These are phyloP conservation scores for Aspergillus candidus DNA, from an alignment of 2,329 filamentous ascomycete genomes.

Conservation along the genomic window DNA sequence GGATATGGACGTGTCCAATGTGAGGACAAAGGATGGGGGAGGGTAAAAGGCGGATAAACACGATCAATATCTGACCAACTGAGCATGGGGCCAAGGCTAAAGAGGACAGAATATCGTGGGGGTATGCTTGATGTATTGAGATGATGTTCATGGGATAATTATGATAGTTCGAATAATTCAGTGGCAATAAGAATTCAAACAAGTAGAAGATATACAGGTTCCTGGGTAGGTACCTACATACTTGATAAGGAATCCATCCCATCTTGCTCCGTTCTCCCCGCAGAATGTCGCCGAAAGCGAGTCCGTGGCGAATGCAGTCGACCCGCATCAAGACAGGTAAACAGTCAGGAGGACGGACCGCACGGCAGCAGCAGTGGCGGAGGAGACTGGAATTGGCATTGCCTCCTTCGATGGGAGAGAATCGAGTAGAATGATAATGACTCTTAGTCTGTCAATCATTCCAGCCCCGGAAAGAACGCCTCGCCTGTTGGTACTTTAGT, in stretches of 20 bases:
- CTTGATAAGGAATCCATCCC: constrained; percentile 11
- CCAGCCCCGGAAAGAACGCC: too few relatives aligned
- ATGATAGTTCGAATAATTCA: too few relatives aligned
- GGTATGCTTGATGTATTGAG: too few relatives aligned
- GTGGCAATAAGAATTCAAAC: too few relatives aligned
- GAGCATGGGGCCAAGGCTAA: neutral
- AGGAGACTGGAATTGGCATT: too few relatives aligned
- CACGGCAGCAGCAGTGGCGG: too few relatives aligned
- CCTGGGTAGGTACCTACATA: too few relatives aligned
- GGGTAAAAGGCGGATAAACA: constrained; percentile 5
- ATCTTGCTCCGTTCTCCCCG: constrained; percentile 5
- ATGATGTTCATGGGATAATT: too few relatives aligned
- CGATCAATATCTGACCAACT: constrained; percentile 3
- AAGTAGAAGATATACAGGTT: too few relatives aligned
- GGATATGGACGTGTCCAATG: constrained; percentile 12
- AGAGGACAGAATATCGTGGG: neutral
- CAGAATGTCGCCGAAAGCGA: constrained; percentile 5
- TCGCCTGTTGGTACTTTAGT: neutral
- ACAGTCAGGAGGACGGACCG: constrained; percentile 24
- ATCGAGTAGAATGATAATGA: constrained; percentile 2
- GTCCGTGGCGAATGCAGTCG: constrained; percentile 29
- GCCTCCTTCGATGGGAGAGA: constrained; percentile 1
- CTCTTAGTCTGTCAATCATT: constrained; percentile 1
- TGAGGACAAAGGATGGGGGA: neutral
- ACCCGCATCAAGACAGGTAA: constrained; percentile 11